Base-by-base conservation (phyloP, 1,139 yeast species). In the Hemisphaericaspora xylanilytica region DNA sequence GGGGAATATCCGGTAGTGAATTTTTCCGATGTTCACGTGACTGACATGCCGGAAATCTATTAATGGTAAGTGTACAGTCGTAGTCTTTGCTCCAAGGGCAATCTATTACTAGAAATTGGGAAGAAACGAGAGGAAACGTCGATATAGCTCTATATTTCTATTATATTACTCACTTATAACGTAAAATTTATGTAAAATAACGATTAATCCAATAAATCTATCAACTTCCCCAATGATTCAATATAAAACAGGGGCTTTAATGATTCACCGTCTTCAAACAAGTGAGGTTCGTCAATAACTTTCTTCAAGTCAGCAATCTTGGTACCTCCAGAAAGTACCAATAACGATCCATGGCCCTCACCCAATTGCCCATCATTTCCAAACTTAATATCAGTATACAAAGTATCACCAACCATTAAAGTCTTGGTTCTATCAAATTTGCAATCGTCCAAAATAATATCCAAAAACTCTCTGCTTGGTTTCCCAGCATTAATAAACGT, bases 341-440 rank as follows among this genome's bases (percentile, higher is more conserved):
- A 54, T 35, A 67, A 45, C 1, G 70, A 52, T 0, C 67, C 67
- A 8, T 55, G 55, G 2, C 52, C 55, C 15, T 55, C 29, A 6
- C 67, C 70, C 35, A 67, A 52, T 3, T 51, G 38, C 1, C 73
- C 72, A 42, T 67, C 73, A 45, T 67, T 67, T 1, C 73, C 74
- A 47, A 68, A 67, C 47, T 67, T 67, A 44, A 68, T 67, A 43
- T 68, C 74, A 1, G 74, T 68, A 42, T 67, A 67, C 28, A 67
- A 49, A 2, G 73, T 67, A 45, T 68, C 74, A n/a, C 74, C 74
- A 8, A 67, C 58, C 73, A 68, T 67, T 35, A 68, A 46, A 0
- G 73, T 64, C 32, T 49, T 56, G 15, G 43, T 42, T 33, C 49
- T 54, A 22, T 59, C 61, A 43, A 63, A 66, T 3, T 50, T 52